These are phyloP conservation scores for Zygoascus flipseniorum DNA, from an alignment of 805 yeast species.

Conservation along the genomic window DNA sequence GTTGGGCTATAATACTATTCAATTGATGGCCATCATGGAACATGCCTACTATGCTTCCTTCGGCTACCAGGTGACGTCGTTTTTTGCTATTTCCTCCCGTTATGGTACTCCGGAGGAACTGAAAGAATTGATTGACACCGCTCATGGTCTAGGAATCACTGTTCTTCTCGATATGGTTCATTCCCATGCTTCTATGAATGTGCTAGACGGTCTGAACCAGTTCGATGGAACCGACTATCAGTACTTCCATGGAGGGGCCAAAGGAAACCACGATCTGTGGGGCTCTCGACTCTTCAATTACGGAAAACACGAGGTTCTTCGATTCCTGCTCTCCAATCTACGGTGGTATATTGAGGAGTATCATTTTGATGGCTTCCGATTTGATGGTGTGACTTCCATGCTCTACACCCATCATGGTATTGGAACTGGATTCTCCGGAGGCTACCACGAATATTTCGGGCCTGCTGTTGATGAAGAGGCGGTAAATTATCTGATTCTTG, in stretches of 20 bases:
- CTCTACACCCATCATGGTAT: conserved; percentile 87
- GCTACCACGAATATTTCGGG: conserved; percentile 83
- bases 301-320: conserved; percentile 80
- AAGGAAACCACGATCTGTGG: conserved; percentile 89
- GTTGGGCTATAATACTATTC: conserved; percentile 87
- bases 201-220: conserved; percentile 83
- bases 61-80: conserved; percentile 94
- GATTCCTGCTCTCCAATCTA: conserved; percentile 78
- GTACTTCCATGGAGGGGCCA: conserved; percentile 85
- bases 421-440: conserved; percentile 82
- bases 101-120: conserved; percentile 94
- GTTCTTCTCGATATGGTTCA: conserved; percentile 91
- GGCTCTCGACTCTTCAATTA: conserved; percentile 93
- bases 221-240: conserved; percentile 95
- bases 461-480: conserved; percentile 82
- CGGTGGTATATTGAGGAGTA: conserved; percentile 77
- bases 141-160: conserved; percentile 78
- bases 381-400: conserved; percentile 96
- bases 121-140: conserved; percentile 82
- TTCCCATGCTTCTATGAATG: conserved; percentile 92
- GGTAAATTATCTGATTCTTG: conserved; percentile 76
- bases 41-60: conserved; percentile 97
- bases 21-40: conserved; percentile 97
- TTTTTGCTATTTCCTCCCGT: conserved; percentile 83
- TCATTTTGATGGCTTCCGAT: conserved; percentile 89